phyloP scores from a whole-genome alignment of 805 yeast genomes.

The Wickerhamomyces ciferrii region DNA sequence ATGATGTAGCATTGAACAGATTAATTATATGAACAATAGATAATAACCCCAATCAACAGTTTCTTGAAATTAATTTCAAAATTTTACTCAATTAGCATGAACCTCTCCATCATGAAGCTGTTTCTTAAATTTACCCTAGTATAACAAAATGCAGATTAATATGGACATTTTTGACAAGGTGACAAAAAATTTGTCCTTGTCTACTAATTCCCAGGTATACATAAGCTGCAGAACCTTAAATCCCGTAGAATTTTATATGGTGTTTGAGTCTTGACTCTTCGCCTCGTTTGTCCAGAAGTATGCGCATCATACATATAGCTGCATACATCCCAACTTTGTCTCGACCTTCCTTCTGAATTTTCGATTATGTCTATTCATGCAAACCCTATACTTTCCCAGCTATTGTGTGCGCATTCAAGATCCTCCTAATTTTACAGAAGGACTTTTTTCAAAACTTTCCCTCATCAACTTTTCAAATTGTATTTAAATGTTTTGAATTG shows the following conservation, averaged over 20 bases:
- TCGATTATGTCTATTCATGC: background rate
- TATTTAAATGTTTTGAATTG: background rate
- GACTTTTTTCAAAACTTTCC: background rate
- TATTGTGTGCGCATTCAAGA: background rate
- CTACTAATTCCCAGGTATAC: too few relatives aligned
- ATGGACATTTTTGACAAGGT: background rate
- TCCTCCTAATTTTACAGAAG: background rate
- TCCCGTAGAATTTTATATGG: background rate
- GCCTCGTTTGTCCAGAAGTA: background rate
- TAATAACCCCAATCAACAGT: too few relatives aligned
- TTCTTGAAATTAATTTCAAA: too few relatives aligned
- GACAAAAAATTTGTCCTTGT: background rate
- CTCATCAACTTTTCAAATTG: background rate
- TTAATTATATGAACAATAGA: background rate
- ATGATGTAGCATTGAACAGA: background rate
- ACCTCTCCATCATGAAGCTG: background rate
- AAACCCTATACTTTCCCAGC: background rate
- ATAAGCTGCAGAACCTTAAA: background rate
- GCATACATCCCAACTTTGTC: background rate
- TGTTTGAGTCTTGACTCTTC: background rate
- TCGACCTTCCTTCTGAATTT: background rate
- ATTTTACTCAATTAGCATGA: background rate
- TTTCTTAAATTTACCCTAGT: background rate
- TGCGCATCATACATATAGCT: background rate
- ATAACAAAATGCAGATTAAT: background rate